phyloP scores from a whole-genome alignment of 192 early-diverging fungal species.

The Oehlia diaphana region DNA sequence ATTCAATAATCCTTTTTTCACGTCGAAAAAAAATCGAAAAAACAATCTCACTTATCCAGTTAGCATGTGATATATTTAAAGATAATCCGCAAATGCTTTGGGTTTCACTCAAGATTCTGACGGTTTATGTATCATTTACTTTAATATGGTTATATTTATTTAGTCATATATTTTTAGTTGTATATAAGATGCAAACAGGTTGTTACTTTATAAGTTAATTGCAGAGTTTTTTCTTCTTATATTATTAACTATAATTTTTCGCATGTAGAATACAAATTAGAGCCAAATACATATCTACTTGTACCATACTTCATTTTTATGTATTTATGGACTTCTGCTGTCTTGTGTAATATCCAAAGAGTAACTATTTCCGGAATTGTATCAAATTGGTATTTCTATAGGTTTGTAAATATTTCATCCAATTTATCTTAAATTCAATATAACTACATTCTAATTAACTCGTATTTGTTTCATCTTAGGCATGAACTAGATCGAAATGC shows the following conservation, averaged over 20 bases:
- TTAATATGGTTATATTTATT: slow-evolving; percentile 69
- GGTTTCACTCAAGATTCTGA: slow-evolving; percentile 58
- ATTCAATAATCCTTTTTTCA: slow-evolving; percentile 39
- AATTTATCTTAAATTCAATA: neutral
- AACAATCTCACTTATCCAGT: slow-evolving; percentile 45
- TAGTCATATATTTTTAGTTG: slow-evolving; percentile 62
- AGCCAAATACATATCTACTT: slow-evolving; percentile 50
- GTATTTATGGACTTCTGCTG: slow-evolving; percentile 74
- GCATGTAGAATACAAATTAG: slow-evolving; percentile 34
- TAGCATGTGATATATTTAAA: slow-evolving; percentile 71
- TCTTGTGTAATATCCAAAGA: slow-evolving; percentile 69
- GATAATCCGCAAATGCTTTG: slow-evolving; percentile 69
- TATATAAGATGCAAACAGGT: slow-evolving; percentile 32
- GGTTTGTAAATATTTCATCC: slow-evolving; percentile 32
- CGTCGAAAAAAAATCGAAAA: slow-evolving; percentile 45
- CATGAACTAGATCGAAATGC: slow-evolving; percentile 39
- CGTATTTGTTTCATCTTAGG: slow-evolving; percentile 13
- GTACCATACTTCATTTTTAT: slow-evolving; percentile 63
- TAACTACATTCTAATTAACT: neutral
- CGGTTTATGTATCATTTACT: slow-evolving; percentile 60
- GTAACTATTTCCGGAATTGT: slow-evolving; percentile 67
- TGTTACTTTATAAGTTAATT: slow-evolving; percentile 1
- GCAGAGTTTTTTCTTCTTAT: neutral
- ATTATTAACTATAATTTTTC: neutral
- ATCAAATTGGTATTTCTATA: slow-evolving; percentile 81